These are phyloP conservation scores for Sistotremastrum niveocremeum DNA, from an alignment of 768 basidiomycete genomes.

Conservation along the genomic window DNA sequence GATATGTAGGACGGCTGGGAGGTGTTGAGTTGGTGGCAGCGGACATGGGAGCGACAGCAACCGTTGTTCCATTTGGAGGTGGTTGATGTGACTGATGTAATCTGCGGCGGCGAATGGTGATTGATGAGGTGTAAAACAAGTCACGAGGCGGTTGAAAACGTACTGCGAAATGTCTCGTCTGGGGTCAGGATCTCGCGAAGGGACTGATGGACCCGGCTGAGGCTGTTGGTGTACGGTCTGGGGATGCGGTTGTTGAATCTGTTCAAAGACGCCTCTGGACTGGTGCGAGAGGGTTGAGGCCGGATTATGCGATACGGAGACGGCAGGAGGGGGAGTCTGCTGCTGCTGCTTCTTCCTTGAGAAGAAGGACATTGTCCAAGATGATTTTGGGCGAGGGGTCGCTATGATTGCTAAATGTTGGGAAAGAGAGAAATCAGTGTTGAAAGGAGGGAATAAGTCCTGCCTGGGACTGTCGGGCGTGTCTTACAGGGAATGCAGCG, in stretches of 20 bases:
- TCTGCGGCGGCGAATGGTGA: conserved; percentile 4
- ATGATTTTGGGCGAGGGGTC: not conserved
- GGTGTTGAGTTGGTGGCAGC: conserved; percentile 1
- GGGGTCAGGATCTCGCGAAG: not conserved
- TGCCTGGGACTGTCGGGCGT: not conserved
- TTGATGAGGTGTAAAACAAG: conserved; percentile 8
- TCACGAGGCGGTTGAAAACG: not conserved
- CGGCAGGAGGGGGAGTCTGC: conserved; percentile 6
- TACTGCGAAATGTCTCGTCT: not conserved
- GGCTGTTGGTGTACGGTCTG: conserved; percentile 29
- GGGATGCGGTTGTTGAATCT: conserved; percentile 55
- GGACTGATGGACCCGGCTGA: conserved; percentile 25
- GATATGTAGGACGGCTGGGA: conserved; percentile 48
- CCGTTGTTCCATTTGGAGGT: conserved; percentile 9
- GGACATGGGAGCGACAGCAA: not conserved
- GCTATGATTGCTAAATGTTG: not conserved
- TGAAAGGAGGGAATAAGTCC: not conserved
- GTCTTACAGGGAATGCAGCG: not conserved
- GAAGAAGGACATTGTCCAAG: conserved; percentile 89
- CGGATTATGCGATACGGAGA: conserved; percentile 20
- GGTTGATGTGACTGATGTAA: conserved; percentile 5
- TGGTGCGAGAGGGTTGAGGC: conserved; percentile 10
- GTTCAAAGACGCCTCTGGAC: conserved; percentile 36
- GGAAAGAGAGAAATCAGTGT: not conserved
- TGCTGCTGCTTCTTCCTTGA: conserved; percentile 66